These are phyloP conservation scores for Tetracentron sinense DNA, from an alignment of 164 flowering plant genomes.

Conservation along the genomic window DNA sequence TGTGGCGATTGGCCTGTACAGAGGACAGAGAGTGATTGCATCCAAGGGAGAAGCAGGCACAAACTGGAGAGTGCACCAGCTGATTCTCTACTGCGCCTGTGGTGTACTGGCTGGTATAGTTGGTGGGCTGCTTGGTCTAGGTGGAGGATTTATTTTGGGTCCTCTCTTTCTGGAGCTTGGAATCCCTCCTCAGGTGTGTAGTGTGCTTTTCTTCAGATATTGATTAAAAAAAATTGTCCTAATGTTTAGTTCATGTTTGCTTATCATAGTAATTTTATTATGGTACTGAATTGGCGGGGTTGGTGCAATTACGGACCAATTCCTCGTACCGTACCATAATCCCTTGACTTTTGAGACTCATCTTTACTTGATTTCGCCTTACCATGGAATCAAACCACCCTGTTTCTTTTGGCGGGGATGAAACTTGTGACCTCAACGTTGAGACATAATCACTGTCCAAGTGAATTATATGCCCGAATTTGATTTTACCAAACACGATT, in stretches of 20 bases:
- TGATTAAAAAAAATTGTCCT: neutral
- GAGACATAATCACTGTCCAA: no score
- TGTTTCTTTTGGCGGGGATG: no score
- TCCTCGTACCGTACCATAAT: no score
- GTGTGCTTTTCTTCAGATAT: neutral
- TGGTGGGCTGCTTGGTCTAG: slow-evolving; percentile 92
- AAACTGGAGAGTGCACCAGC: slow-evolving; percentile 51
- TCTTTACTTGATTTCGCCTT: no score
- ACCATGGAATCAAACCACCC: no score
- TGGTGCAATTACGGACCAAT: neutral
- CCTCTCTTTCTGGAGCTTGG: slow-evolving; percentile 94
- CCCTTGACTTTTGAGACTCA: no score
- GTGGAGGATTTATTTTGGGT: slow-evolving; percentile 94
- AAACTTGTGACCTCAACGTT: no score
- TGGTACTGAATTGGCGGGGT: neutral
- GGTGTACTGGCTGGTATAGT: slow-evolving; percentile 85
- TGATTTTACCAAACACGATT: no score
- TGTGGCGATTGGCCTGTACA: slow-evolving; percentile 69
- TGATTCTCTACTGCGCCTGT: slow-evolving; percentile 48
- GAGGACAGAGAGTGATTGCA: slow-evolving; percentile 54
- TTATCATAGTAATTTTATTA: no score
- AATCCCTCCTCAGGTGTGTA: slow-evolving; percentile 85
- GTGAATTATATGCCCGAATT: no score
- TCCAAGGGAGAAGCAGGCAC: slow-evolving; percentile 62
- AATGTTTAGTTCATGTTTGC: neutral